Evolutionary conservation across 2,329 filamentous ascomycete species (phyloP), one percentile per base, ranked within the genome.

Genomic region (Colletotrichum aenigma): DNA sequence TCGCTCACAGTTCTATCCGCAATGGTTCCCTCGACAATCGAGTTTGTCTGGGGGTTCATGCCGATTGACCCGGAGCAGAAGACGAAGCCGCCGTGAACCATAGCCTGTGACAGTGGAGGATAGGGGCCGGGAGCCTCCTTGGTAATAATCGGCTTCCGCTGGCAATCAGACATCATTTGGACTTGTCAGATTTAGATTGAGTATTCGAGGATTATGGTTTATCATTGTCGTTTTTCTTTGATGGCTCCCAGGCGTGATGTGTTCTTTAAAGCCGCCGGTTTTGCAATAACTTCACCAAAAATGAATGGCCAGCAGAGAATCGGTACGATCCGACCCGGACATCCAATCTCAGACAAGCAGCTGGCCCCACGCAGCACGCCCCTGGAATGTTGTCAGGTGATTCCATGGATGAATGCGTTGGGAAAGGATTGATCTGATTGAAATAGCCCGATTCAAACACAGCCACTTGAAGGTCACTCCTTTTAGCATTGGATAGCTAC

Each of bases 281-380:
- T 21, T 52, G 43, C 10, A 52, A 13, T 12, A 24, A 0, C 43
- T 24, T 10, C 43, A 13, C n/a, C n/a, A 13, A 7, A 7, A 21
- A 24, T 7, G n/a, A 13, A 10, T 13, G n/a, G 43, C n/a, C 2
- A 24, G 4, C 1, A 13, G n/a, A 21, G n/a, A 21, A 13, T 52
- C 43, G 43, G 43, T 13, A 21, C 43, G 43, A 52, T 21, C 43
- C 43, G 43, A 52, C 43, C 43, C 43, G 43, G 43, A 52, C n/a
- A 52, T 21, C 4, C 13, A 13, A 0, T 48, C 18, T n/a, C 38
- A 4, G 0, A 48, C 9, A n/a, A n/a, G 38, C 0, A 48, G 13
- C 1, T 21, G 10, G 7, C n/a, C 13, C n/a, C 43, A 52, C 43
- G 7, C 6, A 52, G 43, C 43, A 7, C 10, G 43, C n/a, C 12